Evolutionary conservation across 1,284 basidiomycete genomes (phyloP).

Genomic region (Moesziomyces sp.): DNA sequence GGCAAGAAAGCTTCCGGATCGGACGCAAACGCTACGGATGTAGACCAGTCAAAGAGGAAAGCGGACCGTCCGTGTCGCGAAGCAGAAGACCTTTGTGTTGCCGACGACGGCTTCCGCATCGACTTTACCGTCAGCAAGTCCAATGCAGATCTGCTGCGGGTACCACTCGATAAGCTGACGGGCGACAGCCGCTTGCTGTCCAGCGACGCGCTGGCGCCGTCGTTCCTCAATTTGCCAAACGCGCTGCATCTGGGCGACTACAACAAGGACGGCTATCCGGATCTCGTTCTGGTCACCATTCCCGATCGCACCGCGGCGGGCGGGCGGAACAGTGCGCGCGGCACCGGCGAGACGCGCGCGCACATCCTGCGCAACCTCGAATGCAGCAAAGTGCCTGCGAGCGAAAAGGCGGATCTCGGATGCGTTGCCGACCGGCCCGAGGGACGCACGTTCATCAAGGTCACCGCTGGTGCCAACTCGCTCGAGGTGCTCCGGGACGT

Average conservation of each 20-base stretch:
- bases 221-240: constrained; percentile 74
- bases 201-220: constrained; percentile 72
- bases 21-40: neutral
- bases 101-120: constrained; percentile 84
- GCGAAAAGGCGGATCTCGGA: constrained; percentile 22
- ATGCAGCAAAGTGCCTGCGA: constrained; percentile 72
- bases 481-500: constrained; percentile 81
- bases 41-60: neutral
- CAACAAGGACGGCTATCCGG: constrained; percentile 94
- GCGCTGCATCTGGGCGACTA: constrained; percentile 87
- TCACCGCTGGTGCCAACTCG: constrained; percentile 75
- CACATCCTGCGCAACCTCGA: constrained; percentile 79
- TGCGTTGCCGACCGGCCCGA: constrained; percentile 33
- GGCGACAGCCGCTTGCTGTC: constrained; percentile 73
- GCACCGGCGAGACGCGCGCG: constrained; percentile 71
- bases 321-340: constrained; percentile 47
- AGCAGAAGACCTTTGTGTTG: constrained; percentile 81
- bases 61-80: constrained; percentile 69
- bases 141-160: constrained; percentile 75
- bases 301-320: constrained; percentile 62
- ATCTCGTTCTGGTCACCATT: constrained; percentile 78
- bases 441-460: constrained; percentile 57
- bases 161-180: constrained; percentile 76
- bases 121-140: constrained; percentile 73
- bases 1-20: constrained; percentile 4